phyloP scores from a whole-genome alignment of 495 filamentous ascomycete species.

The Aspergillus taichungensis region DNA sequence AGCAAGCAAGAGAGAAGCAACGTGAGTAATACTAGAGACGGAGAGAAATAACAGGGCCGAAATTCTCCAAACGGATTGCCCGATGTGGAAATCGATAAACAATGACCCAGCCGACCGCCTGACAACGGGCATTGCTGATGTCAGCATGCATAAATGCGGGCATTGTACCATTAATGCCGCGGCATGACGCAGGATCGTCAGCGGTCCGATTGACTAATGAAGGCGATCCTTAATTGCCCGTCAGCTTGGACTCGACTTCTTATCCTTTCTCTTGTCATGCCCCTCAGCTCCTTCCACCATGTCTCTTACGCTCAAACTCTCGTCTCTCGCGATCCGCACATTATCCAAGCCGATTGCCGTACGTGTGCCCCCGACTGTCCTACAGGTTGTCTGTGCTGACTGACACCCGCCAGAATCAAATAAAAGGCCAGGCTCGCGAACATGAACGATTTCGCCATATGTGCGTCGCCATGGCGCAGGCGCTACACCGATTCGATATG shows the following conservation, averaged over 20 bases:
- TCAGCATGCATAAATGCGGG: conserved; percentile 14
- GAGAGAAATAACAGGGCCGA: conserved; percentile 17
- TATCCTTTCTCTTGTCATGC: not conserved
- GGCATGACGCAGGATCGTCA: conserved; percentile 1
- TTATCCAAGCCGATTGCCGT: conserved; percentile 68
- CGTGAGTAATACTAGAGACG: conserved; percentile 4
- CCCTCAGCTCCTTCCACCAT: conserved; percentile 12
- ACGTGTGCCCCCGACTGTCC: conserved; percentile 15
- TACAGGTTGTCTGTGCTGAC: conserved; percentile 1
- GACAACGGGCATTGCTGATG: conserved; percentile 21
- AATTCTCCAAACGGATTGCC: conserved; percentile 29
- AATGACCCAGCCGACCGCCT: conserved; percentile 15
- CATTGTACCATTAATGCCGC: not conserved
- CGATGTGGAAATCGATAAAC: conserved; percentile 38
- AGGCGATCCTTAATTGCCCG: not conserved
- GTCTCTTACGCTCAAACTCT: conserved; percentile 59
- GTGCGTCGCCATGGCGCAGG: conserved; percentile 69
- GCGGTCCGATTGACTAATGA: too few relatives aligned
- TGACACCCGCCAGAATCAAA: conserved; percentile 60
- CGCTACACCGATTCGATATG: conserved; percentile 91
- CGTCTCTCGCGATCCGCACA: conserved; percentile 57
- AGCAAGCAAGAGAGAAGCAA: conserved; percentile 4
- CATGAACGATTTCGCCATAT: conserved; percentile 79
- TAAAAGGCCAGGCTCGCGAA: conserved; percentile 90
- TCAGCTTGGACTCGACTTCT: not conserved